Conservation (phyloP, 2,329 filamentous ascomycete genomes). For the Penicillium hesseltinei region DNA sequence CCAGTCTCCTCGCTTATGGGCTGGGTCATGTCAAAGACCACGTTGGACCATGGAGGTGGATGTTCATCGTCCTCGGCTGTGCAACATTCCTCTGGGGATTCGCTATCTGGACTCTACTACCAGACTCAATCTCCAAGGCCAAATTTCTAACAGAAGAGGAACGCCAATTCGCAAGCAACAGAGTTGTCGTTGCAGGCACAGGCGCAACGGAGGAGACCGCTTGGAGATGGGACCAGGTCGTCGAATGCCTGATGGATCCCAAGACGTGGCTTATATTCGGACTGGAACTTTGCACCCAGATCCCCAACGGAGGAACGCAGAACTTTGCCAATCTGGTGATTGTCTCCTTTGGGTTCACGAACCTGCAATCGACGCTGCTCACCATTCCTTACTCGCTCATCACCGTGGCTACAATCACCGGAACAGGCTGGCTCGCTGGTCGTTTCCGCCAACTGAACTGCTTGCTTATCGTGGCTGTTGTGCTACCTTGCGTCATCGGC, state of each 20-base stretch:
- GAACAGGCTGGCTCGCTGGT: slow-evolving; percentile 53
- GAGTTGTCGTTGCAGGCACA: slow-evolving; percentile 50
- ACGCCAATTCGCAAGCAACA: slow-evolving; percentile 38
- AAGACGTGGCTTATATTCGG: slow-evolving; percentile 61
- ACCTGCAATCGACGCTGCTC: slow-evolving; percentile 41
- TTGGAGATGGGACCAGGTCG: slow-evolving; percentile 53
- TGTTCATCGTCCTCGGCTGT: slow-evolving; percentile 57
- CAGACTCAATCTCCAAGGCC: slow-evolving; percentile 55
- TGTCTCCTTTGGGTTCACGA: slow-evolving; percentile 22
- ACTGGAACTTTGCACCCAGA: slow-evolving; percentile 52
- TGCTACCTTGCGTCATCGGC: slow-evolving; percentile 54
- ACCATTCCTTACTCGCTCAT: slow-evolving; percentile 60
- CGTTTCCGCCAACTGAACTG: slow-evolving; percentile 53
- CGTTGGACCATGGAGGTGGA: slow-evolving; percentile 43
- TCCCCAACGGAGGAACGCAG: slow-evolving; percentile 62
- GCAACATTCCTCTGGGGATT: slow-evolving; percentile 54
- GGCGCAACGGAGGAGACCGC: slow-evolving; percentile 49
- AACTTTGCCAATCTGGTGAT: slow-evolving; percentile 45
- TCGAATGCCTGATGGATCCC: slow-evolving; percentile 56
- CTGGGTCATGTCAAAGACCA: slow-evolving; percentile 52
- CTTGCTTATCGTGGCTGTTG: slow-evolving; percentile 51
- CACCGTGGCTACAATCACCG: slow-evolving; percentile 49
- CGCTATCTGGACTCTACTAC: slow-evolving; percentile 50
- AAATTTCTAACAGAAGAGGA: slow-evolving; percentile 58
- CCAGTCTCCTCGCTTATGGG: slow-evolving; percentile 48